Evolutionary conservation across 345 rosid species (phyloP).

Genomic region (Camelina laxa): DNA sequence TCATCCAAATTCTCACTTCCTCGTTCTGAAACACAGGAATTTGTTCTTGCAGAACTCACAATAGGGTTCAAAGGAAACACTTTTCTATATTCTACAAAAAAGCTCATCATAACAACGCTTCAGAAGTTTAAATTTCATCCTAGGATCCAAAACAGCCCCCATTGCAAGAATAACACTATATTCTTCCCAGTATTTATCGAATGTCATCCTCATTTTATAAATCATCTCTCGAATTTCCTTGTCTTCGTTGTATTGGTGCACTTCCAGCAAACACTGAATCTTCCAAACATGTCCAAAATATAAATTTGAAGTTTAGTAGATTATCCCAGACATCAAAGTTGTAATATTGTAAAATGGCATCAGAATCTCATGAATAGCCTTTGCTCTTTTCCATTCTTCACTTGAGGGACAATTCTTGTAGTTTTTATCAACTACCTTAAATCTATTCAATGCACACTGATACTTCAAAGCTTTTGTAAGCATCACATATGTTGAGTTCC

Average conservation of each 20-base stretch:
- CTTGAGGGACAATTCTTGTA: not conserved
- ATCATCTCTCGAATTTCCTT: not conserved
- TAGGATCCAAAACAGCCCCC: not conserved
- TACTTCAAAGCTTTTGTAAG: too few relatives aligned
- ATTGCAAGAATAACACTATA: slow-evolving; percentile 15
- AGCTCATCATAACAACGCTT: slow-evolving; percentile 6
- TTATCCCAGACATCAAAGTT: not conserved
- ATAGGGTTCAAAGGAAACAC: too few relatives aligned
- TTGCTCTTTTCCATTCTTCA: not conserved
- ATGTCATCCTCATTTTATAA: not conserved
- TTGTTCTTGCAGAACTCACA: too few relatives aligned
- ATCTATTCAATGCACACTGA: not conserved
- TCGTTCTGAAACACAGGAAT: too few relatives aligned
- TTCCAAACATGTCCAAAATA: not conserved
- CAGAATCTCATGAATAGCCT: not conserved
- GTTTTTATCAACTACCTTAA: not conserved
- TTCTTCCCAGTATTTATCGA: not conserved
- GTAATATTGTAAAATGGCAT: not conserved
- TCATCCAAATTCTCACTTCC: too few relatives aligned
- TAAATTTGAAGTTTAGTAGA: too few relatives aligned
- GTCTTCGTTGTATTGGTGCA: not conserved
- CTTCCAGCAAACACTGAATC: not conserved
- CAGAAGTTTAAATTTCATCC: not conserved
- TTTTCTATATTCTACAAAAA: too few relatives aligned
- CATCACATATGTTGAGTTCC: not conserved